phyloP scores from a whole-genome alignment of 768 basidiomycete genomes.

The Strobilomyces dryophilus region DNA sequence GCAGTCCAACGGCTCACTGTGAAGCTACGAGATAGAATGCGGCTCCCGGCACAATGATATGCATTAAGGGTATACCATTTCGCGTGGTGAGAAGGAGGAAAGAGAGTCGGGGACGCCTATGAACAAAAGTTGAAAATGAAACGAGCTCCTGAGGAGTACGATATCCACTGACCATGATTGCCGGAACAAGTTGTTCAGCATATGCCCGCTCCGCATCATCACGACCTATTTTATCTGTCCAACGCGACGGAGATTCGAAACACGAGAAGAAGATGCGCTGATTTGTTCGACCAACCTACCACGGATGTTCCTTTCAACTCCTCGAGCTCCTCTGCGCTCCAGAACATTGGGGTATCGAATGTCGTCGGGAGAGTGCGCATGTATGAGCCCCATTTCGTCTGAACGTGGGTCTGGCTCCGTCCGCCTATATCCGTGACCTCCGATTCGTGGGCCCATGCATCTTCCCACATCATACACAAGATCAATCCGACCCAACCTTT shows the following conservation, averaged over 20 bases:
- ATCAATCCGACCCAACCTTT: slow-evolving; percentile 86
- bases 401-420: background rate
- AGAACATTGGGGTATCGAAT: slow-evolving; percentile 96
- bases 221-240: slow-evolving; percentile 80
- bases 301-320: slow-evolving; percentile 84
- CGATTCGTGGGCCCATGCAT: slow-evolving; percentile 57
- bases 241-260: background rate
- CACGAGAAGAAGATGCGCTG: background rate
- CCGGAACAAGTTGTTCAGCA: slow-evolving; percentile 58
- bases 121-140: background rate
- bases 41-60: slow-evolving; percentile 88
- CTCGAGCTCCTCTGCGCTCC: slow-evolving; percentile 66
- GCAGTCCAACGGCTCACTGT: slow-evolving; percentile 62
- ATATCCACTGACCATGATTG: slow-evolving; percentile 52
- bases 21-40: slow-evolving; percentile 92
- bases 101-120: slow-evolving; percentile 73
- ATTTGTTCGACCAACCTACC: slow-evolving; percentile 55
- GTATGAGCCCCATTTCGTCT: slow-evolving; percentile 23
- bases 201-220: slow-evolving; percentile 78
- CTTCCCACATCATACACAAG: slow-evolving; percentile 96
- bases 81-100: slow-evolving; percentile 44
- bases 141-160: background rate
- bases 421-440: slow-evolving; percentile 34
- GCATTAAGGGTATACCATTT: slow-evolving; percentile 61
- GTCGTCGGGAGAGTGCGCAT: slow-evolving; percentile 50